Percentiles rank a stretch among this genome's conserved stretches.
These are phyloP conservation scores for Pyrenophora tritici-repentis DNA, from an alignment of 2,329 filamentous ascomycete species.

Conservation along the genomic window DNA sequence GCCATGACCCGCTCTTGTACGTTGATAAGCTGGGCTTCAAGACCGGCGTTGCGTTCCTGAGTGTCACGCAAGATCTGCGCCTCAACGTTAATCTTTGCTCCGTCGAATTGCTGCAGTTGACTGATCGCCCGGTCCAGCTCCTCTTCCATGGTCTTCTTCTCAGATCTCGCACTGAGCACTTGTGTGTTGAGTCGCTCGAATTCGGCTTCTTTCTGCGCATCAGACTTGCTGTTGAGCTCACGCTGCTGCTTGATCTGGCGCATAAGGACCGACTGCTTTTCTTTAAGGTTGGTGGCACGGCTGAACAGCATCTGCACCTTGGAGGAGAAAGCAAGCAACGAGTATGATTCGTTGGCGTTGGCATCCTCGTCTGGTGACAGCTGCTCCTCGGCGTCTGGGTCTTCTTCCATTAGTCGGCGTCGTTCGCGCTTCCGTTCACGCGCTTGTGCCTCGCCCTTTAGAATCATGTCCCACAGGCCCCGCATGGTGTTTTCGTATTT, in stretches of 20 bases:
- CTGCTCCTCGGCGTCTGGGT: constrained; percentile 63
- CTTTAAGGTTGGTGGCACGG: constrained; percentile 76
- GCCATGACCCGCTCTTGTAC: constrained; percentile 41
- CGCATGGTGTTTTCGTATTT: constrained; percentile 58
- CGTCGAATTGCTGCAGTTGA: constrained; percentile 39
- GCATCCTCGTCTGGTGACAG: constrained; percentile 66
- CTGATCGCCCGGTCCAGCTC: constrained; percentile 45
- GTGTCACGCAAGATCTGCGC: constrained; percentile 30
- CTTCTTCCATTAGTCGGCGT: constrained; percentile 52
- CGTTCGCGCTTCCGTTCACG: constrained; percentile 46
- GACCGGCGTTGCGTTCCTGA: constrained; percentile 40
- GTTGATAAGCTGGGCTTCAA: constrained; percentile 41
- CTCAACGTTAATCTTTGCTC: constrained; percentile 28
- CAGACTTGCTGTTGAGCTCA: constrained; percentile 86
- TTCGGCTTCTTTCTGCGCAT: constrained; percentile 55
- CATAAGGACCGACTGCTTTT: constrained; percentile 87
- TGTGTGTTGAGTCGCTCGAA: constrained; percentile 50
- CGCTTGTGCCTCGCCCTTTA: constrained; percentile 50
- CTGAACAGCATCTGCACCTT: constrained; percentile 80
- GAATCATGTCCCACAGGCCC: constrained; percentile 60
- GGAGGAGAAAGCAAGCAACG: constrained; percentile 73
- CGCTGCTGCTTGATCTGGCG: constrained; percentile 95
- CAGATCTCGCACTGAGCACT: constrained; percentile 43
- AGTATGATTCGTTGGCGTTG: constrained; percentile 66
- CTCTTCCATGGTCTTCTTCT: constrained; percentile 43